Base-by-base conservation (phyloP, 2,329 filamentous ascomycete species). In the Hortaea sp. region DNA sequence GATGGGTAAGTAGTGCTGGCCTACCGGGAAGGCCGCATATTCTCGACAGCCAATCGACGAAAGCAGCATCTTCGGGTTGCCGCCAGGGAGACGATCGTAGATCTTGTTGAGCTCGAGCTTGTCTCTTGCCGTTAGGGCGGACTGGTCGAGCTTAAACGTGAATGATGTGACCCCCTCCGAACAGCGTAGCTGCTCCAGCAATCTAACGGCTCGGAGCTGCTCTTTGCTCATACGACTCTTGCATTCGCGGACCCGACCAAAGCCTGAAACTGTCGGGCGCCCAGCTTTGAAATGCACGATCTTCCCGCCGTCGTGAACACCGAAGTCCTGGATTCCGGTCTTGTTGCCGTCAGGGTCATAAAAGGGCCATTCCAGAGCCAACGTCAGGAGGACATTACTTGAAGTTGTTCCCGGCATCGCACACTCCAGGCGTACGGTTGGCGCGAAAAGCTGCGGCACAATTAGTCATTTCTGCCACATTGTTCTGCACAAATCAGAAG, bases 331-430 rank as follows among this genome's bases (percentile, higher is more conserved):
- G 20, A 46, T 45, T 7, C 11, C 34, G 4, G n/a, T 20, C 11
- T 37, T 37, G 7, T 42, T 12, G 13, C 32, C 35, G 30, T 45
- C 28, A 29, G 43, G 43, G 28, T 46, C 43, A 20, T 47, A 47
- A 42, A 52, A 54, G 42, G 48, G 50, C 39, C 43, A 54, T 11
- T 54, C 52, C 3, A n/a, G n/a, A n/a, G n/a, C n/a, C n/a, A n/a
- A n/a, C n/a, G n/a, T n/a, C n/a, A n/a, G n/a, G n/a, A n/a, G n/a
- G n/a, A n/a, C n/a, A n/a, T n/a, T n/a, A n/a, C n/a, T n/a, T n/a
- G n/a, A n/a, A n/a, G n/a, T n/a, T n/a, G n/a, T n/a, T n/a, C n/a
- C 31, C n/a, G 31, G 31, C 31, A 34, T 7, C 31, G 7, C 31
- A n/a, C 32, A 35, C n/a, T 44, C 42, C 20, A 51, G 44, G 27